Evolutionary conservation across 106 monocot genomes (phyloP), one percentile per base, ranked within the genome.

Genomic region (Allium fistulosum): DNA sequence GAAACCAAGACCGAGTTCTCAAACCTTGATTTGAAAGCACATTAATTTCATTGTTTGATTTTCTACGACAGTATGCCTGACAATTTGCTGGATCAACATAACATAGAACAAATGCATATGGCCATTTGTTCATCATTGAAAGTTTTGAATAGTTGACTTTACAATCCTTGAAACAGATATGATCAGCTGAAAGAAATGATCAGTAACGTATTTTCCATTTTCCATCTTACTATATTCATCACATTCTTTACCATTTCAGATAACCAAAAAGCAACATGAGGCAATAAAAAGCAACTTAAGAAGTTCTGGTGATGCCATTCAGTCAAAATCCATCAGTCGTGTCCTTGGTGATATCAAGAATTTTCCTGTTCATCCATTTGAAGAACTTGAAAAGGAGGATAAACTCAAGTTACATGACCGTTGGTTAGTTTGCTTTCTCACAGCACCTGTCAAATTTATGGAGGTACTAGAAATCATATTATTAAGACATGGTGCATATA

Each of bases 321-420:
- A 78, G 18, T 64, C 74, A 26, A 91, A 94, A 66, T 77, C 77
- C 58, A 74, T 91, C 55, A 79, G 28, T 26, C 69, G 60, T 79
- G 87, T 91, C 12, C 73, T 94, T 66, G 87, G 91, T 77, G 87
- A 90, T 53, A 85, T 91, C 16, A 79, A 76, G 57, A 69, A 51
- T 45, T 88, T 82, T 49, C 66, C 72, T 65, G 17, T 85, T 0
- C 70, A 85, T 53, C 72, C 90, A 49, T 91, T 79, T 69, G 77
- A 72, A 80, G 58, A 61, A 65, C 72, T 83, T 66, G 69, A 79
- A 67, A 83, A 78, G 51, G 94, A 88, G 59, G 83, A 88, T 67
- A 79, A 81, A 62, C 80, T 73, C 51, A 78, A 53, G 60, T 48
- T 87, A 37, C 80, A 77, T 71, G 79, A 87, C 4, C 77, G 81